Evolutionary conservation across 2,329 filamentous ascomycete species (phyloP).

Genomic region (Aspergillus sp.): DNA sequence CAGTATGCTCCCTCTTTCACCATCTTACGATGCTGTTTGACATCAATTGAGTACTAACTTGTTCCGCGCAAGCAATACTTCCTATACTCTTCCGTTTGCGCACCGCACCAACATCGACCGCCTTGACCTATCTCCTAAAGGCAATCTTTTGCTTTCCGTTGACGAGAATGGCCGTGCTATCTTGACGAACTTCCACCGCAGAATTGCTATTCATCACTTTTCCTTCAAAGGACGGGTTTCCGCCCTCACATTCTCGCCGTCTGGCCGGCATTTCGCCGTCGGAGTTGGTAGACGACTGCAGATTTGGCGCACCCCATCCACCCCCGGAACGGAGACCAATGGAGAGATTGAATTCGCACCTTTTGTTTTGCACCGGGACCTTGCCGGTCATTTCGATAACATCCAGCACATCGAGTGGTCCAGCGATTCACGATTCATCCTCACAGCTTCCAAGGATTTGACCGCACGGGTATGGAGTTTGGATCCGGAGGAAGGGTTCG

Average conservation of each 20-base stretch:
- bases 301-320: conserved; percentile 93
- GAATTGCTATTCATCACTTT: conserved; percentile 88
- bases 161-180: conserved; percentile 95
- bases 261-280: conserved; percentile 84
- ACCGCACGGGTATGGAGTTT: conserved; percentile 95
- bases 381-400: conserved; percentile 82
- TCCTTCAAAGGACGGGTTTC: conserved; percentile 84
- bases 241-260: conserved; percentile 84
- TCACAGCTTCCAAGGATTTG: conserved; percentile 86
- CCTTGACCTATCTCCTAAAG: conserved; percentile 81
- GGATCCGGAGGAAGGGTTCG: conserved; percentile 79
- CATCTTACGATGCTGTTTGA: neutral
- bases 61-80: conserved; percentile 30
- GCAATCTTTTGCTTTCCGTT: conserved; percentile 86
- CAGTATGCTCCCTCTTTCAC: conserved; percentile 55
- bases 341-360: conserved; percentile 92
- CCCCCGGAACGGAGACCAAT: conserved; percentile 70
- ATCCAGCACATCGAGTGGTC: conserved; percentile 92
- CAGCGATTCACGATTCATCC: conserved; percentile 88
- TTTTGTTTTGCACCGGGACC: conserved; percentile 81
- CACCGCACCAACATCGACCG: conserved; percentile 90
- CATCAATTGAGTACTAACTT: conserved; percentile 3
- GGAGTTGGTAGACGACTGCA: conserved; percentile 83
- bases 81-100: conserved; percentile 61
- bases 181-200: conserved; percentile 80